Base-by-base conservation (phyloP, 1,284 basidiomycete genomes). In the Boletus sp. region DNA sequence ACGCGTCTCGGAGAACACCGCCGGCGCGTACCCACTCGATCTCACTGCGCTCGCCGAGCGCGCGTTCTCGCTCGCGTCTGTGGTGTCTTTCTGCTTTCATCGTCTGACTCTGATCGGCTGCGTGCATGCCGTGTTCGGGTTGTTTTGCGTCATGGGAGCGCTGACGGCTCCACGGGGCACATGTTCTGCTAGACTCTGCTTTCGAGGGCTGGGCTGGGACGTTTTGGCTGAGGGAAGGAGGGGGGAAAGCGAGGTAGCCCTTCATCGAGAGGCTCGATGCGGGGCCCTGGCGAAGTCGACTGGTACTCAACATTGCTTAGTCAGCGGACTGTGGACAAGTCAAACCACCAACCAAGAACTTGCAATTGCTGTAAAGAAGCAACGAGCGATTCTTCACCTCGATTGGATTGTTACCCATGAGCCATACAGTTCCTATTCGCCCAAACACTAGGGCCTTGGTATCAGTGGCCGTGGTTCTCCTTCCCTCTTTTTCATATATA, bases 21-120 rank as follows among this genome's bases (percentile, higher is more conserved):
- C 84, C 85, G 12, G 76, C 77, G 4, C 81, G 76, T 1, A 86
- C 84, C 83, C 84, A 86, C 18, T 78, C 79, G 53, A 83, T 77
- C 64, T 86, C 84, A 42, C 81, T 81, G 46, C 55, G 61, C 27
- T 74, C 66, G 15, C 71, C 67, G 18, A 74, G 67, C 20, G 58
- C 65, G 15, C 63, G 71, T 55, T 77, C 76, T 12, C 55, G 63
- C 37, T 73, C 73, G 20, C 63, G 64, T 43, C 67, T 63, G 37
- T 61, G 57, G 33, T 33, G 55, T 37, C 65, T 65, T 42, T 61
- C 65, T 20, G 61, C 66, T 27, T 70, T 67, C 43, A 39, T 37
- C 4, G 31, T 43, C 7, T 42, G n/a, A 13, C 2, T 36, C 43
- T 12, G 20, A 6, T 57, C 53, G 18, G 18, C 48, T 16, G 7